These are phyloP conservation scores for Salvia miltiorrhiza DNA, from an alignment of 257 asterid genomes.

Conservation along the genomic window DNA sequence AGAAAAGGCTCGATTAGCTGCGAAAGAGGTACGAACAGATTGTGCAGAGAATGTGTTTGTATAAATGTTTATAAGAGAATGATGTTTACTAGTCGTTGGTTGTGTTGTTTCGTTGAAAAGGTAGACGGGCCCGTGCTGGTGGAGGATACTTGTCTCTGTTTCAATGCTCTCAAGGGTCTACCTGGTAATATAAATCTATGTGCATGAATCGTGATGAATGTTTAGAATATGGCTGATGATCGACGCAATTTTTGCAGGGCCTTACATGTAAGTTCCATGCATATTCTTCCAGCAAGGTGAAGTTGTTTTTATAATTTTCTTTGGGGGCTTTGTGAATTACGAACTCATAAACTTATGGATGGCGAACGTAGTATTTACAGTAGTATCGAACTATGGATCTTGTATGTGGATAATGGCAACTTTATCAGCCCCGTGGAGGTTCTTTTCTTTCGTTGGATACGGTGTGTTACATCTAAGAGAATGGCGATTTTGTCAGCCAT, in stretches of 20 bases:
- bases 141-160: conserved; percentile 98
- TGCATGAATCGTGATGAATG: not conserved
- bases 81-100: conserved; percentile 8
- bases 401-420: not conserved
- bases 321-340: not conserved
- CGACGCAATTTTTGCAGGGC: conserved; percentile 58
- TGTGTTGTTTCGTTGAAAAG: conserved; percentile 33
- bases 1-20: conserved; percentile 89
- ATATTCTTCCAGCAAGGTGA: conserved; percentile 31
- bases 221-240: conserved; percentile 20
- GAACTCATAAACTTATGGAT: not conserved
- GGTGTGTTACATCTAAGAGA: not conserved
- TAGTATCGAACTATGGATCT: not conserved
- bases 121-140: conserved; percentile 96
- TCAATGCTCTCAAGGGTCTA: conserved; percentile 88
- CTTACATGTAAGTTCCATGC: conserved; percentile 79
- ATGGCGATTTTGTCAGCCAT: not conserved
- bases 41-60: conserved; percentile 29
- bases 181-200: conserved; percentile 59
- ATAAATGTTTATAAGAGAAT: conserved; percentile 16
- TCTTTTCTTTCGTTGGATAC: not conserved
- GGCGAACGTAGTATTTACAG: not conserved
- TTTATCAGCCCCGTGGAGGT: not conserved
- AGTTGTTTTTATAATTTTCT: not conserved
- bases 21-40: conserved; percentile 57